phyloP scores from a whole-genome alignment of 2,329 filamentous ascomycete species.

The Mollisia scopiformis region DNA sequence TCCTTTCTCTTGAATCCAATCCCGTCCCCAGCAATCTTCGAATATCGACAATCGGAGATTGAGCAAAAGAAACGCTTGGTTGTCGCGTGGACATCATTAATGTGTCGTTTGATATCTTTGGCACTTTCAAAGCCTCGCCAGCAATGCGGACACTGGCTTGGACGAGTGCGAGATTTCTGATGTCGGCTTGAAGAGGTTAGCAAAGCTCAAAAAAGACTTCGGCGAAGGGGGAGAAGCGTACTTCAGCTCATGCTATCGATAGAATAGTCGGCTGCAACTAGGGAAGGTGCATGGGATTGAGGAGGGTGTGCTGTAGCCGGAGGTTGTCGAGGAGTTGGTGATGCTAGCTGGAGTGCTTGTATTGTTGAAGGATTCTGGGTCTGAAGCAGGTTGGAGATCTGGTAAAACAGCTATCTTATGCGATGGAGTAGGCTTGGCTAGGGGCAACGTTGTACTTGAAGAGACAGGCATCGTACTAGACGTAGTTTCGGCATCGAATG shows the following conservation, averaged over 20 bases:
- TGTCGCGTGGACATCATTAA: constrained; percentile 4
- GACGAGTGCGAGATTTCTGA: constrained; percentile 3
- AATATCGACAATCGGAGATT: neutral
- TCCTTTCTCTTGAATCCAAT: constrained; percentile 4
- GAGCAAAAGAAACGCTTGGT: constrained; percentile 8
- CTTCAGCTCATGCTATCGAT: neutral
- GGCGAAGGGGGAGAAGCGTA: neutral
- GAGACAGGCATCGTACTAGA: neutral
- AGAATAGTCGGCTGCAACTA: constrained; percentile 2
- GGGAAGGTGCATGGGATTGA: neutral
- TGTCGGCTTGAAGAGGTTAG: constrained; percentile 4
- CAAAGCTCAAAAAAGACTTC: neutral
- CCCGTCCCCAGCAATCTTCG: neutral
- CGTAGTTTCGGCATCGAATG: neutral
- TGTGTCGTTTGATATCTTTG: constrained; percentile 6
- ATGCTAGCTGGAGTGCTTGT: neutral
- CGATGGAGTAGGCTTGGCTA: neutral
- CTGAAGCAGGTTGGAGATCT: neutral
- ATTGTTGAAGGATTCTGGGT: neutral
- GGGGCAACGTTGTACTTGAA: neutral
- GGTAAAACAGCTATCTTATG: neutral
- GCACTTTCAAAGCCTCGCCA: neutral
- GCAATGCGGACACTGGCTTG: neutral
- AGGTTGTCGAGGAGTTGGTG: neutral
- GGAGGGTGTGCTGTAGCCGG: neutral